A percentile compares a stretch with the other conserved stretches of the same genome.
phyloP scores from a whole-genome alignment of 2,329 filamentous ascomycete species.

The Colletotrichum phormii region DNA sequence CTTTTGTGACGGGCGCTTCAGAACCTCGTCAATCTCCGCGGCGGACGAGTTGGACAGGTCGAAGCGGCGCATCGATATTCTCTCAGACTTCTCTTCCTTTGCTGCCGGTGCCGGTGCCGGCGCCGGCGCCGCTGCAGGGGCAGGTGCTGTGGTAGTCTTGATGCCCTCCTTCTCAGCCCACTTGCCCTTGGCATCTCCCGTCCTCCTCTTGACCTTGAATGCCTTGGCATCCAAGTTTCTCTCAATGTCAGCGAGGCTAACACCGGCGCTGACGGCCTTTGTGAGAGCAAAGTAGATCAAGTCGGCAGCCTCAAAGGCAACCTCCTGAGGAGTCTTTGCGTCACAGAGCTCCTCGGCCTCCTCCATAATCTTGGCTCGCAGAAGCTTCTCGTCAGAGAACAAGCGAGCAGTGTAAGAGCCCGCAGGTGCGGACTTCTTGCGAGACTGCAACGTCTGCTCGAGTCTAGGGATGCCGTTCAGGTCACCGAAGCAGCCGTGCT shows the following conservation, averaged over 20 bases:
- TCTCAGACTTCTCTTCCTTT: constrained; percentile 55
- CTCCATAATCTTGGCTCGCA: constrained; percentile 97
- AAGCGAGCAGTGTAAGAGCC: constrained; percentile 95
- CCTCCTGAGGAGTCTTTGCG: constrained; percentile 82
- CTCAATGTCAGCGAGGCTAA: constrained; percentile 89
- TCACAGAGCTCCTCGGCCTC: constrained; percentile 96
- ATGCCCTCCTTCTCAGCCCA: constrained; percentile 89
- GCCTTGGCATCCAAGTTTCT: constrained; percentile 93
- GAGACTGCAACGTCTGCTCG: constrained; percentile 85
- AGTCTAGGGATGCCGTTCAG: constrained; percentile 84
- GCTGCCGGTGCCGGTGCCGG: constrained; percentile 52
- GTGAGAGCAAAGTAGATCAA: constrained; percentile 95
- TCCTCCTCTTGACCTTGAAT: constrained; percentile 92
- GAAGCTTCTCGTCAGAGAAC: constrained; percentile 90
- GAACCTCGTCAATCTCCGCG: constrained; percentile 75
- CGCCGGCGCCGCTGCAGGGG: constrained; percentile 41
- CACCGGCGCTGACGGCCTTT: constrained; percentile 86
- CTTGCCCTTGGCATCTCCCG: constrained; percentile 92
- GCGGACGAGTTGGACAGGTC: constrained; percentile 73
- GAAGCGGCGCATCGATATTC: constrained; percentile 86
- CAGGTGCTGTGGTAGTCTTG: constrained; percentile 47
- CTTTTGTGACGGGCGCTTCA: constrained; percentile 92
- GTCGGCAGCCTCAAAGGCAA: constrained; percentile 95
- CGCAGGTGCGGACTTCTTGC: constrained; percentile 84
- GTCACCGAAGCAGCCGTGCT: constrained; percentile 91